A percentile compares a stretch with the other conserved stretches of the same genome.
Conservation (phyloP, 306 rosid genomes). For the Lathyrus tuberosus region DNA sequence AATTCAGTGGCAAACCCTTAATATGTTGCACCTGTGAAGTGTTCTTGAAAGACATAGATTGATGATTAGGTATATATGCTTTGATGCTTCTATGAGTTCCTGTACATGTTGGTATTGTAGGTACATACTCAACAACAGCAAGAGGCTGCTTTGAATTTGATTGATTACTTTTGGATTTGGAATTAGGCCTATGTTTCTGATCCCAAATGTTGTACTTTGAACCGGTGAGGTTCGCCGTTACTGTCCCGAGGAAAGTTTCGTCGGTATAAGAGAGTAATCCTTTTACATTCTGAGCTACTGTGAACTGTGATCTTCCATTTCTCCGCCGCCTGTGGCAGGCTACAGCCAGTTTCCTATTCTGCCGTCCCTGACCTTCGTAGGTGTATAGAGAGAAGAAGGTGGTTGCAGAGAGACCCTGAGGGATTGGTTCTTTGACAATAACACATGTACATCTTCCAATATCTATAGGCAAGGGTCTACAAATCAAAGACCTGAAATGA, state of each 20-base stretch:
- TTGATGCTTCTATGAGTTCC: constrained; percentile 84
- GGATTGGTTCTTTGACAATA: constrained; percentile 67
- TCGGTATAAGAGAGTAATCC: constrained; percentile 63
- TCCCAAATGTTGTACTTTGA: constrained; percentile 84
- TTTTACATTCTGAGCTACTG: constrained; percentile 64
- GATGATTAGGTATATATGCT: constrained; percentile 80
- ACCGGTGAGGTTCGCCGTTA: constrained; percentile 79
- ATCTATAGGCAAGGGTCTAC: constrained; percentile 85
- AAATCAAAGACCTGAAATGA: constrained; percentile 65
- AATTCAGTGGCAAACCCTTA: constrained; percentile 69
- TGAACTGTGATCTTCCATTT: constrained; percentile 66
- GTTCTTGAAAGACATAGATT: constrained; percentile 73
- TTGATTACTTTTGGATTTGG: constrained; percentile 35
- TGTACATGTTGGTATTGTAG: constrained; percentile 75
- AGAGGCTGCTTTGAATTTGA: constrained; percentile 54
- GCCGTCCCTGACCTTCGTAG: constrained; percentile 88
- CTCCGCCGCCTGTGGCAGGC: constrained; percentile 67
- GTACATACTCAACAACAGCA: constrained; percentile 70
- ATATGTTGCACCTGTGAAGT: constrained; percentile 61
- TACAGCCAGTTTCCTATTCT: constrained; percentile 83
- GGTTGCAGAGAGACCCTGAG: constrained; percentile 58
- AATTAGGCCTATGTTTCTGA: constrained; percentile 44
- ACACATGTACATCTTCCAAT: constrained; percentile 85
- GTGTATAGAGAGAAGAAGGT: constrained; percentile 80
- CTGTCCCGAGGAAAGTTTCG: constrained; percentile 69